Conservation (phyloP, 2,329 filamentous ascomycete species). For the Diaporthe sp. region DNA sequence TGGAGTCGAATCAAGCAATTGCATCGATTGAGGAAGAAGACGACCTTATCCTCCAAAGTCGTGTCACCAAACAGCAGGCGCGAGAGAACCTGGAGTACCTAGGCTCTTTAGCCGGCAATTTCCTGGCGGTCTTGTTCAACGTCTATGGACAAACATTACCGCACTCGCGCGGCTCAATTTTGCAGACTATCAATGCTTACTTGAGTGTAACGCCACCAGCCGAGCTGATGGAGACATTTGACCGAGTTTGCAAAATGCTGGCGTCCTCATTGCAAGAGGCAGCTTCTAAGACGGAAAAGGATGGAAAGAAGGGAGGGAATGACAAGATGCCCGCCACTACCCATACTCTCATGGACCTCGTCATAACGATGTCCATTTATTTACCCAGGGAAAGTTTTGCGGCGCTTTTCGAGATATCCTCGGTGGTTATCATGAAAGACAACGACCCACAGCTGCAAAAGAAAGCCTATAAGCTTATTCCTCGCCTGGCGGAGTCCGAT, state of each 20-base stretch:
- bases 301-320: constrained; percentile 69
- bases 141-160: constrained; percentile 97
- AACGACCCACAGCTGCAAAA: constrained; percentile 95
- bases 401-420: constrained; percentile 86
- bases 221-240: constrained; percentile 89
- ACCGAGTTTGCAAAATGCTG: constrained; percentile 86
- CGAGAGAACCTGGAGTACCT: constrained; percentile 85
- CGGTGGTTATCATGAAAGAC: constrained; percentile 82
- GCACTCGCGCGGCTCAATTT: constrained; percentile 88
- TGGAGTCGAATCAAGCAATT: constrained; percentile 92
- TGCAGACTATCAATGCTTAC: constrained; percentile 95
- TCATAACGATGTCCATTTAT: constrained; percentile 96
- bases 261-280: constrained; percentile 72
- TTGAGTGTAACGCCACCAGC: constrained; percentile 83
- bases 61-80: constrained; percentile 80
- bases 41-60: constrained; percentile 79
- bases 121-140: constrained; percentile 97
- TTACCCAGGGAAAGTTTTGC: constrained; percentile 87
- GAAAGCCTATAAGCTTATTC: constrained; percentile 98
- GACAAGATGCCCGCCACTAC: constrained; percentile 89
- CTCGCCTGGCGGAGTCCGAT: constrained; percentile 85
- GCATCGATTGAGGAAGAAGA: constrained; percentile 76
- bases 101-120: constrained; percentile 82
- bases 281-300: constrained; percentile 66
- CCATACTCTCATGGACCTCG: constrained; percentile 95